Evolutionary conservation across 2,329 filamentous ascomycete genomes (phyloP), one percentile per base, ranked within the genome.

Genomic region (Gremmenia infestans): DNA sequence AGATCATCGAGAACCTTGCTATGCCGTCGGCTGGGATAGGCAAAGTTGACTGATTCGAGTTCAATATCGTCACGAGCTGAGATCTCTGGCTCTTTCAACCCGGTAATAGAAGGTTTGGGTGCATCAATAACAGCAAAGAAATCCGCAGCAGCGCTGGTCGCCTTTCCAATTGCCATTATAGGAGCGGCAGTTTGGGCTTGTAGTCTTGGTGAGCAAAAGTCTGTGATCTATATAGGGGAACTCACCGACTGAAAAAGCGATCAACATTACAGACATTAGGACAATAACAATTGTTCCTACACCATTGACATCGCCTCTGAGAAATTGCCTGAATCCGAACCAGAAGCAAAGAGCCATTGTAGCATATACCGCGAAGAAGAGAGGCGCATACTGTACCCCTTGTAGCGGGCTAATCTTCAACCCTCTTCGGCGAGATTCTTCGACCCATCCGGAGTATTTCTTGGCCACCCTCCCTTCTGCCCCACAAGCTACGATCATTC

Each of bases 11-110:
- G 70, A 0, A 89, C 81, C 63, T 82, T 82, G 58, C 86, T 79
- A 56, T 85, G 78, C 0, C 83, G 82, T 12, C 86, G 76, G 49
- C 74, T 82, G 0, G 88, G 88, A 64, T 92, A 92, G 2, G 86
- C 81, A 65, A 92, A 91, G n/a, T 78, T 80, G 11, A 92, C 80
- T 43, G 82, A 75, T 11, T 81, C 72, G 42, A 92, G 81, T 5
- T 78, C 71, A 49, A 89, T 85, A 51, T 86, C 79, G 17, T 73
- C 72, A 5, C 69, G 72, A 2, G 76, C 74, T 1, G 76, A 76
- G 17, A 79, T 75, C n/a, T 80, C 76, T 0, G 78, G 78, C 1
- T 72, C 75, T 53, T 67, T 76, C 5, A 81, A 65, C 5, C 72
- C 73, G 23, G 72, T 74, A 0, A 58, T 64, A 0, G 66, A 63